Evolutionary conservation across 495 filamentous ascomycete species (phyloP).

Genomic region (Xylaria flabelliformis): DNA sequence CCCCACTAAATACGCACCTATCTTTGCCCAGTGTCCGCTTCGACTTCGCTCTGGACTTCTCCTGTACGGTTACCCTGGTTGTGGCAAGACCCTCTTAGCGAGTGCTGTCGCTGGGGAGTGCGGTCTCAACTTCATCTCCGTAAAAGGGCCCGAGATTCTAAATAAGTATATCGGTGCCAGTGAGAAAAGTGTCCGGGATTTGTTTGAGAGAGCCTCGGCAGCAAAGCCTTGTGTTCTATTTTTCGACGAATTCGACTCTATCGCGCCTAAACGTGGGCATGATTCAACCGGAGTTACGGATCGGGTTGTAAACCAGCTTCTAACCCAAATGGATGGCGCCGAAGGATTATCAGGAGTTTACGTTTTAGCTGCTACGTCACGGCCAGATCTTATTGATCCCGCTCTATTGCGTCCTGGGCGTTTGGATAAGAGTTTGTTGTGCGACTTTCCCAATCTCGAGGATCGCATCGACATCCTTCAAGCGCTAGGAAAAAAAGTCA

Average conservation of each 20-base stretch:
- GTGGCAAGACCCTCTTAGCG: slow-evolving; percentile 93
- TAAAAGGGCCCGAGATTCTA: slow-evolving; percentile 96
- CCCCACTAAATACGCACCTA: slow-evolving; percentile 96
- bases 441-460: slow-evolving; percentile 78
- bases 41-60: slow-evolving; percentile 90
- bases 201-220: slow-evolving; percentile 90
- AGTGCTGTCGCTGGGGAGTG: slow-evolving; percentile 95
- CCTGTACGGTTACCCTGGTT: slow-evolving; percentile 93
- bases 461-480: slow-evolving; percentile 88
- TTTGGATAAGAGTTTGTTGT: slow-evolving; percentile 88
- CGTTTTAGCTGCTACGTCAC: slow-evolving; percentile 88
- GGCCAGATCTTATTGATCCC: slow-evolving; percentile 94
- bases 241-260: slow-evolving; percentile 98
- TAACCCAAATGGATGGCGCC: slow-evolving; percentile 99
- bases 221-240: slow-evolving; percentile 92
- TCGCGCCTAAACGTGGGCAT: slow-evolving; percentile 95
- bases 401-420: slow-evolving; percentile 88
- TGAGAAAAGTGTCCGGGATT: slow-evolving; percentile 91
- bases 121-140: slow-evolving; percentile 95
- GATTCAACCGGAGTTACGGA: slow-evolving; percentile 97
- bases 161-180: slow-evolving; percentile 98
- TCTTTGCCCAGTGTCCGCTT: slow-evolving; percentile 93
- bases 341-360: slow-evolving; percentile 95
- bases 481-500: slow-evolving; percentile 80
- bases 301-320: slow-evolving; percentile 95